phyloP scores from a whole-genome alignment of 495 filamentous ascomycete species.

The Durotheca rogersii region DNA sequence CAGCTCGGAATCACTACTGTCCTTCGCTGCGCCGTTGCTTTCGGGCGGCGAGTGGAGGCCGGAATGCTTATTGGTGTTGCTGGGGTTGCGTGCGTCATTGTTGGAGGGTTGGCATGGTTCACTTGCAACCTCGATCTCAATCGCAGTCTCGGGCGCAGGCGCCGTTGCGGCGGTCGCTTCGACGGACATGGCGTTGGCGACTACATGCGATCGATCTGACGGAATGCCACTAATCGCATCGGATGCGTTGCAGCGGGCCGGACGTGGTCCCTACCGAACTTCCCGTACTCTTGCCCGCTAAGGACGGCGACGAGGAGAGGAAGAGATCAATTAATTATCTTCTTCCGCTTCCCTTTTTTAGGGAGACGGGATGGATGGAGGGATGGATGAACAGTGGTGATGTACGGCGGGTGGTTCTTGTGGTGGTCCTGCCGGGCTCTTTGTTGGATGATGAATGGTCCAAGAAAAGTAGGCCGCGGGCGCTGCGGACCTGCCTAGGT shows the following conservation, averaged over 20 bases:
- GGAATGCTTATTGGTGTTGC: conserved; percentile 34
- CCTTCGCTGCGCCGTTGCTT: conserved; percentile 52
- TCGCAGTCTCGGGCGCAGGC: conserved; percentile 27
- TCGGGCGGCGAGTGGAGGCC: conserved; percentile 54
- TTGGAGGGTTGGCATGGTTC: conserved; percentile 2
- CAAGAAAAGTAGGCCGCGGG: conserved; percentile 25
- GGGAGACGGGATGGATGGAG: background rate
- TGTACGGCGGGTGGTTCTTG: no score
- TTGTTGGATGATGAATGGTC: conserved; percentile 24
- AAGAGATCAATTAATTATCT: conserved; percentile 1
- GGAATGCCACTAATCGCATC: conserved; percentile 10
- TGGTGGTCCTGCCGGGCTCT: no score
- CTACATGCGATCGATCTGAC: conserved; percentile 36
- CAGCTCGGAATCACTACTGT: conserved; percentile 55
- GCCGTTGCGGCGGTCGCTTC: conserved; percentile 35
- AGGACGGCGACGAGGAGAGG: background rate
- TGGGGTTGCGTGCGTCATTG: conserved; percentile 8
- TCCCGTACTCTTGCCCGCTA: background rate
- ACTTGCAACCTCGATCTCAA: conserved; percentile 24
- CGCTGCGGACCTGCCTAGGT: conserved; percentile 24
- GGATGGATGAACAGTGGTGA: conserved; percentile 14
- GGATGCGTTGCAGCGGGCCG: conserved; percentile 3
- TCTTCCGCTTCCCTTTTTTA: no score
- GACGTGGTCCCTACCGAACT: background rate
- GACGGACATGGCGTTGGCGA: conserved; percentile 32